Evolutionary conservation across 2,329 filamentous ascomycete species (phyloP).

Genomic region (Triangularia verruculosa): DNA sequence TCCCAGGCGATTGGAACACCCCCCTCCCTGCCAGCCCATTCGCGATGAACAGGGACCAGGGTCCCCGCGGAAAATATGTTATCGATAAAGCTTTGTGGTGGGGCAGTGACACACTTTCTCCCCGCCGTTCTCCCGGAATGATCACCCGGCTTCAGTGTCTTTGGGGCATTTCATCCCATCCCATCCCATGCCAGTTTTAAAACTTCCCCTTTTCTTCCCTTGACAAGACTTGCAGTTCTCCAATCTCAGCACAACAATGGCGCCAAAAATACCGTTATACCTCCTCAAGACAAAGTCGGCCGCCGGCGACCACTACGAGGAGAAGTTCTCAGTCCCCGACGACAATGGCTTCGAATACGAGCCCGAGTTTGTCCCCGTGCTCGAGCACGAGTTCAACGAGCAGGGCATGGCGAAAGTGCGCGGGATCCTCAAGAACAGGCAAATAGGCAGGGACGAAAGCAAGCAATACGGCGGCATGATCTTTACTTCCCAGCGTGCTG

Average conservation of each 20-base stretch:
- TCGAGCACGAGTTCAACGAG: constrained; percentile 67
- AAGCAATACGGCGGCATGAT: constrained; percentile 70
- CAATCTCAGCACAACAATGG: constrained; percentile 8
- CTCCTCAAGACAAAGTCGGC: constrained; percentile 75
- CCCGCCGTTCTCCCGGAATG: background rate
- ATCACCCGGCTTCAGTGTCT: background rate
- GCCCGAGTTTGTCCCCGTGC: constrained; percentile 71
- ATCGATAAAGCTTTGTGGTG: constrained; percentile 34
- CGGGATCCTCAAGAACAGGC: constrained; percentile 43
- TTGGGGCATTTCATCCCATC: background rate
- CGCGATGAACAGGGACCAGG: constrained; percentile 6
- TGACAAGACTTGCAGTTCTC: background rate
- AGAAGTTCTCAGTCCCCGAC: constrained; percentile 53
- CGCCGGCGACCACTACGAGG: constrained; percentile 69
- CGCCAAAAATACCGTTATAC: constrained; percentile 54
- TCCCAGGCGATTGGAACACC: background rate
- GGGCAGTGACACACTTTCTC: background rate
- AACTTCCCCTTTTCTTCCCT: background rate
- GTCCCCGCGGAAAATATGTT: constrained; percentile 16
- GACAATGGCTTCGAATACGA: constrained; percentile 48
- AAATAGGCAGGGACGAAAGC: constrained; percentile 39
- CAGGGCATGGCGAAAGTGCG: constrained; percentile 54
- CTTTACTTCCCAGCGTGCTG: constrained; percentile 80
- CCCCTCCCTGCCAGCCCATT: background rate
- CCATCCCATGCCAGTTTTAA: background rate